These are phyloP conservation scores for Solanum hybrid DNA, from an alignment of 305 asterid species.

Conservation along the genomic window DNA sequence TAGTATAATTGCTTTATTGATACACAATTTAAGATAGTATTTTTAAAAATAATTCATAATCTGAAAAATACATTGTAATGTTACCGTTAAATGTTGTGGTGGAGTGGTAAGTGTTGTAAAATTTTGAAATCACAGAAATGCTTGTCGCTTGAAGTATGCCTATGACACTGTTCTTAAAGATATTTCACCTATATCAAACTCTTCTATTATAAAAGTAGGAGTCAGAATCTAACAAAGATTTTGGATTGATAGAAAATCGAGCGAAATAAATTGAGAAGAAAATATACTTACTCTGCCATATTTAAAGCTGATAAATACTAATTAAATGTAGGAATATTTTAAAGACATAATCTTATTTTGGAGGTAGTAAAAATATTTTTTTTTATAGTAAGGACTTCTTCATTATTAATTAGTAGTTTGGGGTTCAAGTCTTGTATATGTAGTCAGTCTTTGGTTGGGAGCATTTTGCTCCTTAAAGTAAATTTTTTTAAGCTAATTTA, in stretches of 20 bases:
- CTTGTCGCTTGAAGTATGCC: background rate
- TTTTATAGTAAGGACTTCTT: background rate
- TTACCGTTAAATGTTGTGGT: background rate
- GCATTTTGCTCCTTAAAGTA: too few species aligned
- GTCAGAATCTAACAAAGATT: background rate
- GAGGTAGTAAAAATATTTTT: too few species aligned
- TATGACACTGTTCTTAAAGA: too few species aligned
- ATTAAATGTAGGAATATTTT: background rate
- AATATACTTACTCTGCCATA: background rate
- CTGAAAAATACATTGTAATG: background rate
- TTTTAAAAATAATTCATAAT: too few species aligned
- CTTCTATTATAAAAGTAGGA: too few species aligned
- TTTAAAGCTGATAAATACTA: too few species aligned
- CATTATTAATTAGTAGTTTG: too few species aligned
- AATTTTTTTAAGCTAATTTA: fast-evolving
- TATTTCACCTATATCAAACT: too few species aligned
- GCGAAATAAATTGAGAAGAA: too few species aligned
- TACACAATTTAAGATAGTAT: background rate
- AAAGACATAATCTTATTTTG: background rate
- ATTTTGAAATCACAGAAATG: too few species aligned
- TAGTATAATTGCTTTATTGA: background rate
- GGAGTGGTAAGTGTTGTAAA: background rate
- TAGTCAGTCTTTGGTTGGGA: too few species aligned
- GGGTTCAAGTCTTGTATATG: background rate
- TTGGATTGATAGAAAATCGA: too few species aligned